Percentiles rank a stretch among this genome's conserved stretches.
Evolutionary conservation across 2,329 filamentous ascomycete species (phyloP).

Genomic region (Aspergillus sp.): DNA sequence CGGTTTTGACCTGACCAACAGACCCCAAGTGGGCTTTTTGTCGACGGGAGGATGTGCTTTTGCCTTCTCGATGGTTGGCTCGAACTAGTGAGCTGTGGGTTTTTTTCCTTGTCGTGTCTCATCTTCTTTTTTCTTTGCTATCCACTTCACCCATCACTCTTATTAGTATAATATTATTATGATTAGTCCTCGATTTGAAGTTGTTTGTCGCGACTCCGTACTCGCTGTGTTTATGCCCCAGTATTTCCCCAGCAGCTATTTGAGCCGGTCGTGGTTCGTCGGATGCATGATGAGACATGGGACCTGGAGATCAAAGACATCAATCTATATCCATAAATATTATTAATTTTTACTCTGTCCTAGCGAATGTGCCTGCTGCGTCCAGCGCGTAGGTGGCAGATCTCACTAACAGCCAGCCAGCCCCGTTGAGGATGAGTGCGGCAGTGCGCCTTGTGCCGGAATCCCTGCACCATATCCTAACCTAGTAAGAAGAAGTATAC

Average conservation of each 20-base stretch:
- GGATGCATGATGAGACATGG: not conserved
- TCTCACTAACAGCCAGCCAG: no score
- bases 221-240: not conserved
- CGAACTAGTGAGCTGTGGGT: constrained; percentile 6
- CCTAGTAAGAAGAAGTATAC: no score
- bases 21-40: constrained; percentile 14
- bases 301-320: not conserved
- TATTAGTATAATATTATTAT: not conserved
- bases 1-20: constrained; percentile 17
- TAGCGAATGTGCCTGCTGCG: no score
- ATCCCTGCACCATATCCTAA: no score
- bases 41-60: constrained; percentile 19
- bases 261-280: not conserved
- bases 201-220: not conserved
- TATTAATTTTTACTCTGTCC: not conserved
- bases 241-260: not conserved
- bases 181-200: not conserved
- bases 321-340: constrained; percentile 1
- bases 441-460: not conserved
- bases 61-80: constrained; percentile 18
- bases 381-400: no score
- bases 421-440: no score
- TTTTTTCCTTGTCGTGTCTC: constrained; percentile 21
- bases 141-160: not conserved
- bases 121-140: not conserved